Evolutionary conservation across 495 filamentous ascomycete genomes (phyloP).

Genomic region (Xylaria flabelliformis): DNA sequence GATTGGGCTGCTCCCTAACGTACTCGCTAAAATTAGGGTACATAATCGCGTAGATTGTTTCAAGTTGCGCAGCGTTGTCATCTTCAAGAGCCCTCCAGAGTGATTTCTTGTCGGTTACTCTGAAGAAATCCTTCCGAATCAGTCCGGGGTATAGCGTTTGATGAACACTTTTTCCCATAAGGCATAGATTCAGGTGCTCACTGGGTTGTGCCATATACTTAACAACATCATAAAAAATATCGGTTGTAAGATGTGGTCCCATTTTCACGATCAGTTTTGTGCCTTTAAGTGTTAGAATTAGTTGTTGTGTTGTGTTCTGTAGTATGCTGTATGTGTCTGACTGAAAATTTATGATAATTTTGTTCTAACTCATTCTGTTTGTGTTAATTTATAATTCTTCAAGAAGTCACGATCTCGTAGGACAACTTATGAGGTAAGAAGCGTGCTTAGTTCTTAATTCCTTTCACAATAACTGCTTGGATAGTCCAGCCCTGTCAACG

Average conservation of each 20-base stretch:
- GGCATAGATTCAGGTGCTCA: background rate
- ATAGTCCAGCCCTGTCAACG: slow-evolving; percentile 52
- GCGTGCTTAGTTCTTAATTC: background rate
- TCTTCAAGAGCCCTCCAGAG: background rate
- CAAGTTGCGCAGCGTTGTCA: background rate
- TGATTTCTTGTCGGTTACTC: background rate
- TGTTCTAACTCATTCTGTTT: background rate
- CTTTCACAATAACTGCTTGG: slow-evolving; percentile 59
- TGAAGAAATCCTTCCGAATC: background rate
- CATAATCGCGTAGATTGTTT: background rate
- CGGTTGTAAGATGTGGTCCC: background rate
- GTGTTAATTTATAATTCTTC: background rate
- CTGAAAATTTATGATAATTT: background rate
- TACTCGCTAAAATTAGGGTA: background rate
- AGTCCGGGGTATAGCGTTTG: background rate
- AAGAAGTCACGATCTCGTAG: background rate
- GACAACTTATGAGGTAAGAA: background rate
- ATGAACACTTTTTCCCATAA: background rate
- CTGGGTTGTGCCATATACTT: background rate
- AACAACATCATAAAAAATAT: background rate
- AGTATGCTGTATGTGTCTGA: background rate
- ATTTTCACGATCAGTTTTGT: background rate
- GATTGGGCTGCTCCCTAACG: background rate
- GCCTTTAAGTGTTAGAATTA: background rate
- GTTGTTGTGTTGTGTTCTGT: background rate